Conservation (phyloP, 2,329 filamentous ascomycete genomes). For the Lojkania enalia region DNA sequence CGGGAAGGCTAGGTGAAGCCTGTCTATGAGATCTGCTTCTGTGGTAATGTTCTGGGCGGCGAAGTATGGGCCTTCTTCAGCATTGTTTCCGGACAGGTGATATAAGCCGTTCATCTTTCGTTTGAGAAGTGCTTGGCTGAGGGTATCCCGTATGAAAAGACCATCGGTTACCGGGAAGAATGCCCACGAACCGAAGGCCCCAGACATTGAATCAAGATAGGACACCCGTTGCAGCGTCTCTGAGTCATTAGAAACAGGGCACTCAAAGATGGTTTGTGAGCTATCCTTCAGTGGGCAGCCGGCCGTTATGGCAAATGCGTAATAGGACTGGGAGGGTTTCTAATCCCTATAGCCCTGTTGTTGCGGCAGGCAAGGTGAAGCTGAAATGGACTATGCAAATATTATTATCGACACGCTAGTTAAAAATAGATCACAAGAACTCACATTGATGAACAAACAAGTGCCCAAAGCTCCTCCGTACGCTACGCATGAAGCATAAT, state of each 20-base stretch:
- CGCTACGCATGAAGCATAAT: conserved; percentile 46
- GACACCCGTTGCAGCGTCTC: conserved; percentile 45
- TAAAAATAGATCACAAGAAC: conserved; percentile 7
- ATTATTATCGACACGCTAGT: neutral
- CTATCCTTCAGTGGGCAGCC: conserved; percentile 29
- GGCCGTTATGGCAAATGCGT: conserved; percentile 45
- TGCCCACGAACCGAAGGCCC: conserved; percentile 47
- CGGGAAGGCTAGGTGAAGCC: conserved; percentile 51
- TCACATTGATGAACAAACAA: conserved; percentile 43
- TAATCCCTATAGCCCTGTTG: conserved; percentile 56
- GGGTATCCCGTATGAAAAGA: conserved; percentile 42
- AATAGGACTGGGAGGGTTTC: conserved; percentile 52
- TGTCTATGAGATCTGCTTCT: conserved; percentile 45
- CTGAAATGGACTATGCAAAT: conserved; percentile 28
- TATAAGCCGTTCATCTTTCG: conserved; percentile 46
- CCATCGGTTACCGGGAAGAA: conserved; percentile 53
- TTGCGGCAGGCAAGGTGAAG: conserved; percentile 58
- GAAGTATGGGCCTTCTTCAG: conserved; percentile 56
- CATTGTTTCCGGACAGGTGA: conserved; percentile 50
- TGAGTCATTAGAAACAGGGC: conserved; percentile 44
- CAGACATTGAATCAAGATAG: conserved; percentile 37
- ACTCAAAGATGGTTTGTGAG: conserved; percentile 47
- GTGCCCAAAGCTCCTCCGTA: conserved; percentile 37
- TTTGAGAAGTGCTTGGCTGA: conserved; percentile 43
- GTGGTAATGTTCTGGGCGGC: conserved; percentile 50